These are phyloP conservation scores for Pinus taeda DNA, from an alignment of 75 land plant species.

Conservation along the genomic window DNA sequence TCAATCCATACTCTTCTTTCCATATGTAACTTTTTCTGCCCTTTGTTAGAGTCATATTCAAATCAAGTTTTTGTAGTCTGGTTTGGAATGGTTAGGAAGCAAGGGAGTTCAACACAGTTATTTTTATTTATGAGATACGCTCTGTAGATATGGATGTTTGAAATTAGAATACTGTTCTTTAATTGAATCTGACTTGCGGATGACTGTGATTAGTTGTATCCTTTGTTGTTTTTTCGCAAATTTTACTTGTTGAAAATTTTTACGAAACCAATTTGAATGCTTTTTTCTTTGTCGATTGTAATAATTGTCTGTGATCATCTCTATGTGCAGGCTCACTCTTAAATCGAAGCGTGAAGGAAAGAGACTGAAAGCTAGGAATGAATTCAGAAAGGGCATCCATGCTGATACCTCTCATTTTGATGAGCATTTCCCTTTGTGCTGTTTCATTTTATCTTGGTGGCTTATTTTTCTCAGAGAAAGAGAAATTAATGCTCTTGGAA, in stretches of 20 bases:
- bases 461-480: slow-evolving; percentile 13
- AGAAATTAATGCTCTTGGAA: neutral
- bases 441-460: slow-evolving; percentile 23
- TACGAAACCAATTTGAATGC: no score
- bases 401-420: slow-evolving; percentile 17
- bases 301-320: neutral
- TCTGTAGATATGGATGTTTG: neutral
- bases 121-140: neutral
- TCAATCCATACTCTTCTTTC: no score
- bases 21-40: no score
- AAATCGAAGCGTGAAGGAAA: neutral
- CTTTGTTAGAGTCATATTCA: neutral
- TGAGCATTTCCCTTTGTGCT: slow-evolving; percentile 11
- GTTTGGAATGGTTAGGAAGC: neutral
- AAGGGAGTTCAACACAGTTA: neutral
- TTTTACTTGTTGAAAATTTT: neutral
- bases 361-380: slow-evolving; percentile 1
- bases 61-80: neutral
- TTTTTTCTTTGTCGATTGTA: no score
- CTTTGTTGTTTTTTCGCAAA: neutral
- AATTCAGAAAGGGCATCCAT: slow-evolving; percentile 6
- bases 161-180: neutral
- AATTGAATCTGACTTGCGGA: neutral
- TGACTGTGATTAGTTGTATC: neutral
- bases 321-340: neutral